phyloP scores from a whole-genome alignment of 1,284 basidiomycete species.

The Rhodofomes roseus region DNA sequence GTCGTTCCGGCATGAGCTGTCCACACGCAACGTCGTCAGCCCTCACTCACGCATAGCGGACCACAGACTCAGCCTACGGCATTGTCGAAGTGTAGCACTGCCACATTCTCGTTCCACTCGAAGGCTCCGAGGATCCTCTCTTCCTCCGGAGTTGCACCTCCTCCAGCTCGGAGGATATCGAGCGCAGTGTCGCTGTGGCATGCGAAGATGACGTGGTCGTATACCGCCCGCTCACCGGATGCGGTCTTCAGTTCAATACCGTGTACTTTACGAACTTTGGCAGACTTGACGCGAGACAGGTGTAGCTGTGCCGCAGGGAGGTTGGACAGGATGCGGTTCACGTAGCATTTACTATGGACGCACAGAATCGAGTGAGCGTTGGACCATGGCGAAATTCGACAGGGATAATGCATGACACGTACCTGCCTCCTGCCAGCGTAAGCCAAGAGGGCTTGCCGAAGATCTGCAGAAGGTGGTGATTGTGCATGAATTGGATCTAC shows the following conservation, averaged over 20 bases:
- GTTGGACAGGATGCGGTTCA: conserved; percentile 57
- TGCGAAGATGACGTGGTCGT: conserved; percentile 78
- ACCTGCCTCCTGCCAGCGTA: conserved; percentile 75
- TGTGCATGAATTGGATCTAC: conserved; percentile 70
- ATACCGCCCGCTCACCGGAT: conserved; percentile 40
- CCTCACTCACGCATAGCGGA: background rate
- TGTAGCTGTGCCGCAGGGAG: conserved; percentile 55
- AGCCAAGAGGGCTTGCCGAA: conserved; percentile 76
- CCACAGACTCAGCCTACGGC: conserved; percentile 30
- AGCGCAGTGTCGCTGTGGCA: conserved; percentile 72
- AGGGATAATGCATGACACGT: conserved; percentile 8
- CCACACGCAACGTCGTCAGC: background rate
- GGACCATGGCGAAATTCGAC: background rate
- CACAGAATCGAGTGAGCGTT: background rate
- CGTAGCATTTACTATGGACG: conserved; percentile 54
- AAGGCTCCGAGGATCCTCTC: conserved; percentile 55
- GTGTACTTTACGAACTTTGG: conserved; percentile 18
- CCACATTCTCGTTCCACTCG: conserved; percentile 69
- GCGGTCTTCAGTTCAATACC: conserved; percentile 41
- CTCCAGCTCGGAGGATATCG: conserved; percentile 53
- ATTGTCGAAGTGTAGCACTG: conserved; percentile 66
- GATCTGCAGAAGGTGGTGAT: conserved; percentile 78
- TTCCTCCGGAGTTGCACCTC: conserved; percentile 52
- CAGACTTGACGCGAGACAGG: conserved; percentile 49
- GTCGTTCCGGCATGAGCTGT: conserved; percentile 64